phyloP scores from a whole-genome alignment of 495 filamentous ascomycete species.

The Friedmanniomyces simplex region DNA sequence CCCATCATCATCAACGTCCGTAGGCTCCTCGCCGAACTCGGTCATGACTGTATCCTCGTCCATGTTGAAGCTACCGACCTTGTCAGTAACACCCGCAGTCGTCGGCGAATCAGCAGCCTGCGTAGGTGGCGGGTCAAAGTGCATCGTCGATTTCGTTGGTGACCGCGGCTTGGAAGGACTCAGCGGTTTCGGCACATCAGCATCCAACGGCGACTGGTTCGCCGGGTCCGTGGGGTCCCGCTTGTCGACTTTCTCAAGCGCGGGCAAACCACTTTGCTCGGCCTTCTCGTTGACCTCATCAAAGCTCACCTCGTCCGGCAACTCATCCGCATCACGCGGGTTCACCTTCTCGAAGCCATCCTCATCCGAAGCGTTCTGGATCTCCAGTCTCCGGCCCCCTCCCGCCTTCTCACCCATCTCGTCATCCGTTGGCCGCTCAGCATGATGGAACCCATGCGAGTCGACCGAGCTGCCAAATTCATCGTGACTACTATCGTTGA shows the following conservation, averaged over 20 bases:
- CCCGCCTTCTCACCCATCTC: slow-evolving; percentile 34
- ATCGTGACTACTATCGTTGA: slow-evolving; percentile 13
- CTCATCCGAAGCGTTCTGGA: slow-evolving; percentile 72
- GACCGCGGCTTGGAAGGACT: slow-evolving; percentile 17
- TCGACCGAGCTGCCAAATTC: slow-evolving; percentile 38
- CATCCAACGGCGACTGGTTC: slow-evolving; percentile 21
- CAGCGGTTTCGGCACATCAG: slow-evolving; percentile 31
- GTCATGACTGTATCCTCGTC: slow-evolving; percentile 37
- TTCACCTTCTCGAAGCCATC: slow-evolving; percentile 93
- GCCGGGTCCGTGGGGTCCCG: background rate
- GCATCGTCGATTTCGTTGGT: background rate
- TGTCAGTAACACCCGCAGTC: slow-evolving; percentile 40
- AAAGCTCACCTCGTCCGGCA: slow-evolving; percentile 50
- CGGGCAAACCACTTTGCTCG: slow-evolving; percentile 12
- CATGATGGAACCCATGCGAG: slow-evolving; percentile 37
- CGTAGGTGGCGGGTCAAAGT: slow-evolving; percentile 12
- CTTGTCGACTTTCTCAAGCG: slow-evolving; percentile 13
- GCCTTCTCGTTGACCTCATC: slow-evolving; percentile 40
- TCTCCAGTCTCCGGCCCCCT: slow-evolving; percentile 45
- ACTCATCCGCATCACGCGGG: slow-evolving; percentile 52
- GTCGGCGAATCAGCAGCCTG: slow-evolving; percentile 37
- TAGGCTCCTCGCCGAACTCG: slow-evolving; percentile 16
- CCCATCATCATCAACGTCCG: slow-evolving; percentile 9
- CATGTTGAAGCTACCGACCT: slow-evolving; percentile 43
- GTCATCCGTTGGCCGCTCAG: slow-evolving; percentile 29